phyloP scores from a whole-genome alignment of 768 basidiomycete species.

The Butyriboletus loyo region DNA sequence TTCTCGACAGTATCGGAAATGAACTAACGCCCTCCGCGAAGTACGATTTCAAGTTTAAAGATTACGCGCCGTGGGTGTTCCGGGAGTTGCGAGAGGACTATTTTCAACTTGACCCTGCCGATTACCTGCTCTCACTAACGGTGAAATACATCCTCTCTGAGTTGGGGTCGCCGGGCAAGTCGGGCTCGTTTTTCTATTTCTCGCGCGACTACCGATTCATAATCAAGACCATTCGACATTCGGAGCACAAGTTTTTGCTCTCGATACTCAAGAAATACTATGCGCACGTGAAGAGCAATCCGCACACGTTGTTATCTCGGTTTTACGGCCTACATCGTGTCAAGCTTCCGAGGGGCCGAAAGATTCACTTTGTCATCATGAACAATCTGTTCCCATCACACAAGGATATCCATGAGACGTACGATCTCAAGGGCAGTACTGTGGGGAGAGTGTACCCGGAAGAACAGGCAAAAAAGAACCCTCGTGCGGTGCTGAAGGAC shows the following conservation, averaged over 20 bases:
- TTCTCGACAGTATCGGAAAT: constrained; percentile 74
- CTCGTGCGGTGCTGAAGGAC: constrained; percentile 90
- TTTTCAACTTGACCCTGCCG: constrained; percentile 95
- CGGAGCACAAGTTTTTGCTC: constrained; percentile 92
- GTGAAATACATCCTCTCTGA: constrained; percentile 98
- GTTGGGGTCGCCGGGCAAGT: constrained; percentile 96
- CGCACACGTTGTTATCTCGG: constrained; percentile 88
- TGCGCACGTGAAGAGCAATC: constrained; percentile 81
- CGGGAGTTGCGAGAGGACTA: constrained; percentile 90
- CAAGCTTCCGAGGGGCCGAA: constrained; percentile 87
- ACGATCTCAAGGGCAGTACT: constrained; percentile 93
- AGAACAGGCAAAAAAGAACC: constrained; percentile 72
- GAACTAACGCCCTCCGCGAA: constrained; percentile 96
- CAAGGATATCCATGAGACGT: constrained; percentile 96
- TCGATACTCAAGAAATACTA: constrained; percentile 82
- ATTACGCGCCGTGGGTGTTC: constrained; percentile 98
- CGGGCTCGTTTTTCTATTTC: constrained; percentile 99
- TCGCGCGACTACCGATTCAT: constrained; percentile 98
- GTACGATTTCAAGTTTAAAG: constrained; percentile 99
- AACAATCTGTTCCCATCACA: constrained; percentile 99
- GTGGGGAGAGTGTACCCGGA: constrained; percentile 87
- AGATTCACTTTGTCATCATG: constrained; percentile 99
- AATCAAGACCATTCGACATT: constrained; percentile 97
- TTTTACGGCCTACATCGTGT: constrained; percentile 98
- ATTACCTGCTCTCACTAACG: constrained; percentile 95